Evolutionary conservation across 345 rosid genomes (phyloP).

Genomic region (Passiflora organensis): DNA sequence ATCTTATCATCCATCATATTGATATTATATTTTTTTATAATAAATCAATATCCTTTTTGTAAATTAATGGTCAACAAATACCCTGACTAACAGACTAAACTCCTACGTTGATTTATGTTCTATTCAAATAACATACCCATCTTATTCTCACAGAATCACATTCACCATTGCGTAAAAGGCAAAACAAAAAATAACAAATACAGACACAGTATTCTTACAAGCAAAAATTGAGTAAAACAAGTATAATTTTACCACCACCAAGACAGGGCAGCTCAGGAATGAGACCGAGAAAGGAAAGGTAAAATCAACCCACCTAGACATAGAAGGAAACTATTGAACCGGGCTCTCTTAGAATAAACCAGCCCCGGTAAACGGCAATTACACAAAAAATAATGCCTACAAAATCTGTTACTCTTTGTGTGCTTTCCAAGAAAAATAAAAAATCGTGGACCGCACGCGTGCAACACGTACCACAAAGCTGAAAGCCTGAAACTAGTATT

Average conservation of each 20-base stretch:
- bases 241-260: constrained; percentile 2
- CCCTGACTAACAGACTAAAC: too few relatives aligned
- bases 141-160: too few relatives aligned
- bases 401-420: constrained; percentile 21
- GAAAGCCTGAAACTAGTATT: constrained; percentile 20
- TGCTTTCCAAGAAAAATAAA: constrained; percentile 10
- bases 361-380: constrained; percentile 30
- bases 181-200: too few relatives aligned
- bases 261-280: neutral
- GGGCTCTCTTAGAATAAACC: constrained; percentile 17
- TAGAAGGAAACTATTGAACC: constrained; percentile 17
- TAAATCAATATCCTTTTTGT: too few relatives aligned
- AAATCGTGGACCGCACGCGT: constrained; percentile 9
- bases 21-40: too few relatives aligned
- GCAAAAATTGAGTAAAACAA: too few relatives aligned
- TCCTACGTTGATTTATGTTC: too few relatives aligned
- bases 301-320: constrained; percentile 15
- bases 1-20: too few relatives aligned
- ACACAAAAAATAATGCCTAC: constrained; percentile 46
- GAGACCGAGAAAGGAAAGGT: neutral
- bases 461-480: constrained; percentile 3
- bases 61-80: too few relatives aligned
- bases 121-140: too few relatives aligned
- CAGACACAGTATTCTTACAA: too few relatives aligned
- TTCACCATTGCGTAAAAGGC: too few relatives aligned